These are phyloP conservation scores for Fraxinus excelsior DNA, from an alignment of 257 asterid species.

Conservation along the genomic window DNA sequence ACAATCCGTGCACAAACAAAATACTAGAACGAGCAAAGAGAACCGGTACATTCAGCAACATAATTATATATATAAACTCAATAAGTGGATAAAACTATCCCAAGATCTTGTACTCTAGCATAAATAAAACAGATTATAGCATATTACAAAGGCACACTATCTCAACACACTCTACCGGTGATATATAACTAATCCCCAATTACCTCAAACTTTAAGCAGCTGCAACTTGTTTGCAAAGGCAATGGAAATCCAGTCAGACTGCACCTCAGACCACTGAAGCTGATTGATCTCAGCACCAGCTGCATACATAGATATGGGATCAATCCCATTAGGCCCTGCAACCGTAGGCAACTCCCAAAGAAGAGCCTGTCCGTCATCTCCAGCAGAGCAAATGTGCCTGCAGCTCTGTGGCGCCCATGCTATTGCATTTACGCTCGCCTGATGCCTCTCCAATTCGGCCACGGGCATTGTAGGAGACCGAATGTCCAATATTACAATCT, in stretches of 20 bases:
- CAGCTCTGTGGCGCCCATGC: conserved; percentile 95
- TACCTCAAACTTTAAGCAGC: conserved; percentile 78
- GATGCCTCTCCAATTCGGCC: conserved; percentile 87
- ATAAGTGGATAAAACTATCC: not conserved
- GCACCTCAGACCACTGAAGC: conserved; percentile 87
- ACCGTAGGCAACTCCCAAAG: conserved; percentile 91
- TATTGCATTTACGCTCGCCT: conserved; percentile 80
- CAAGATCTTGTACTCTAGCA: not conserved
- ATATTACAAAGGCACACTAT: not conserved
- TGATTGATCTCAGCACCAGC: conserved; percentile 82
- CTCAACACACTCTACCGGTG: not conserved
- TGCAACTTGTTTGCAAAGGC: conserved; percentile 87
- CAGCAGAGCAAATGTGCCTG: conserved; percentile 86
- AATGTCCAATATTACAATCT: conserved; percentile 79
- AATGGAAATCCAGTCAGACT: conserved; percentile 85
- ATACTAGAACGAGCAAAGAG: not conserved
- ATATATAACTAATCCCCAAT: not conserved
- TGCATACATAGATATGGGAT: conserved; percentile 71
- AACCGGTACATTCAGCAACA: not conserved
- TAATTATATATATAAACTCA: not conserved
- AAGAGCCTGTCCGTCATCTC: conserved; percentile 86
- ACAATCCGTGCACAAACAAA: not conserved
- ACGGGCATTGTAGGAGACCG: conserved; percentile 85
- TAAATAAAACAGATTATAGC: not conserved
- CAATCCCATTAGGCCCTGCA: conserved; percentile 91